Conservation (phyloP, 495 filamentous ascomycete species). For the Aspergillus egyptiacus region DNA sequence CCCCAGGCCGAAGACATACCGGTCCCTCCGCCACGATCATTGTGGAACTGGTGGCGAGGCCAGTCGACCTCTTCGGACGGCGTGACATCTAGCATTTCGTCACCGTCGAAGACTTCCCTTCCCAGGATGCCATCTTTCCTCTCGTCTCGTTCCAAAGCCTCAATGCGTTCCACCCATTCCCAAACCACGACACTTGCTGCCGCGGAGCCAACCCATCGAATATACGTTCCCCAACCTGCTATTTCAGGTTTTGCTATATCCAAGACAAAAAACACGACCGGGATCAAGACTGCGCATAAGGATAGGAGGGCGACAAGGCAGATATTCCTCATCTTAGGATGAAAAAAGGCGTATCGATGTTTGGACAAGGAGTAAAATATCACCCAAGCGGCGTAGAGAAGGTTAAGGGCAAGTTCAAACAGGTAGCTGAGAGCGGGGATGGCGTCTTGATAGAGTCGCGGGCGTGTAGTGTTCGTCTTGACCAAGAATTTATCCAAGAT, state of each 20-base stretch:
- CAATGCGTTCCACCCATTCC: conserved; percentile 99
- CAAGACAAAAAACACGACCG: conserved; percentile 91
- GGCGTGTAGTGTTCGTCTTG: conserved; percentile 51
- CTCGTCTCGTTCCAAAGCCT: conserved; percentile 90
- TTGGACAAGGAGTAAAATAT: conserved; percentile 92
- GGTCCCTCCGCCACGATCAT: conserved; percentile 35
- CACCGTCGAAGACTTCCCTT: conserved; percentile 90
- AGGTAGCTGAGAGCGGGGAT: conserved; percentile 91
- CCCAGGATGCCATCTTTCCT: conserved; percentile 93
- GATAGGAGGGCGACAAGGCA: conserved; percentile 77
- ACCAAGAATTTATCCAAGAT: conserved; percentile 79
- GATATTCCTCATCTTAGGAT: conserved; percentile 88
- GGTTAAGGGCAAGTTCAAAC: conserved; percentile 80
- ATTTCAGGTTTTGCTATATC: conserved; percentile 85
- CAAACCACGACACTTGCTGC: conserved; percentile 96
- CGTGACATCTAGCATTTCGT: conserved; percentile 84
- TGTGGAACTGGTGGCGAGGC: conserved; percentile 34
- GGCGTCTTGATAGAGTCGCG: conserved; percentile 74
- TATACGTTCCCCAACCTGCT: conserved; percentile 94
- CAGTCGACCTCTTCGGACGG: conserved; percentile 54
- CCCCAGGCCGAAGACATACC: conserved; percentile 42
- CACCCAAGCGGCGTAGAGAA: conserved; percentile 93
- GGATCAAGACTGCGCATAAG: conserved; percentile 72
- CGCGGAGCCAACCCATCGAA: conserved; percentile 94
- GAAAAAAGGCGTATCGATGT: conserved; percentile 88